A percentile compares a stretch with the other conserved stretches of the same genome.
Conservation (phyloP, 2,329 filamentous ascomycete species). For the Fusarium scirpi region DNA sequence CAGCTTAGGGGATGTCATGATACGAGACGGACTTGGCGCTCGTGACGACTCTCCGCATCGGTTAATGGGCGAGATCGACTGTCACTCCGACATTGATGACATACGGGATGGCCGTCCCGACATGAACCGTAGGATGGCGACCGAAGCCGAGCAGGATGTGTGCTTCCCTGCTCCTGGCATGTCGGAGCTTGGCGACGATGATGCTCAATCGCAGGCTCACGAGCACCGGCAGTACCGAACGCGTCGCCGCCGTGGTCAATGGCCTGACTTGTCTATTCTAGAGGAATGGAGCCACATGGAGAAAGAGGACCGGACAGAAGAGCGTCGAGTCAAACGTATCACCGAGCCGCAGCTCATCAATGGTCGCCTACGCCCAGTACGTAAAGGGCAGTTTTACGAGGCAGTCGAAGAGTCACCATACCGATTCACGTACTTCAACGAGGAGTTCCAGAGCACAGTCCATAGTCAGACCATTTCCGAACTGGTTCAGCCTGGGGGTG, state of each 20-base stretch:
- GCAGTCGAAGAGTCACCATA: conserved; percentile 92
- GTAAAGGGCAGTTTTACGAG: conserved; percentile 80
- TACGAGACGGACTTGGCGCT: conserved; percentile 70
- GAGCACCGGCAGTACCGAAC: conserved; percentile 51
- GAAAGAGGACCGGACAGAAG: conserved; percentile 84
- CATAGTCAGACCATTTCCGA: conserved; percentile 97
- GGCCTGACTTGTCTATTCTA: conserved; percentile 86
- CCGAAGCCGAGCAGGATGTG: conserved; percentile 85
- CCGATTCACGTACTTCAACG: conserved; percentile 98
- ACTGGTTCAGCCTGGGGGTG: conserved; percentile 84
- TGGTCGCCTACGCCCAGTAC: conserved; percentile 84
- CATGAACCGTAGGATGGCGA: conserved; percentile 61
- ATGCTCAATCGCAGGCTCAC: conserved; percentile 63
- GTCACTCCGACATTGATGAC: conserved; percentile 47
- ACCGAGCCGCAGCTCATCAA: conserved; percentile 94
- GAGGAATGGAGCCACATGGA: conserved; percentile 93
- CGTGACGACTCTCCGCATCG: conserved; percentile 49
- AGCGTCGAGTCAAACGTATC: conserved; percentile 87
- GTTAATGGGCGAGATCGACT: conserved; percentile 50
- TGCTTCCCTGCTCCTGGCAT: conserved; percentile 83
- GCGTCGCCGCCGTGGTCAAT: conserved; percentile 76
- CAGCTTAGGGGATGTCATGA: conserved; percentile 76
- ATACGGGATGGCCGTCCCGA: conserved; percentile 49
- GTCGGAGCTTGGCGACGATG: conserved; percentile 86
- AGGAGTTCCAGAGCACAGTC: conserved; percentile 94